Evolutionary conservation across 2,329 filamentous ascomycete genomes (phyloP), one percentile per base, ranked within the genome.

Genomic region (Fusarium verrucosum): DNA sequence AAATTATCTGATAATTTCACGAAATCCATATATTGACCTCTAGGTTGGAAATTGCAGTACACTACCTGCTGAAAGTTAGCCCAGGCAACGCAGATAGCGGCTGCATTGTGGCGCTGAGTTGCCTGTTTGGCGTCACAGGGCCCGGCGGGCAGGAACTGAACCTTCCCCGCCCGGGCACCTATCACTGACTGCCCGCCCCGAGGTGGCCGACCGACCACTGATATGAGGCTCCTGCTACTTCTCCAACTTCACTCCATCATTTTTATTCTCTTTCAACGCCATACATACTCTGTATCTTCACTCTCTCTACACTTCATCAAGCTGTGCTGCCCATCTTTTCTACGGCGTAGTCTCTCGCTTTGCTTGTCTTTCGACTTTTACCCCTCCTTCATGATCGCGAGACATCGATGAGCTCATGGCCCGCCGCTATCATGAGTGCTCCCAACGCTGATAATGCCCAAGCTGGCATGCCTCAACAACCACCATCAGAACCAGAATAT

Each of bases 221-320:
- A 30, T 25, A 32, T 43, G 52, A 55, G 20, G 47, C 52, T 53
- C 40, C 46, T 14, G n/a, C 43, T 46, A 60, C 52, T 66, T 45
- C 44, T 66, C 37, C 41, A 44, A 66, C 63, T 33, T 63, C 37
- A 51, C 22, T 40, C 23, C 8, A 46, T 55, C 38, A 45, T 62
- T 57, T 44, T 51, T 51, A 33, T 49, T 49, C 43, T 53, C 45
- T 45, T 46, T n/a, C 52, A 47, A 49, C 37, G 64, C 63, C 58
- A 66, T 66, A 40, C 38, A 59, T 66, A 60, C 44, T 64, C 28
- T 64, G n/a, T 37, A 66, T 66, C 49, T 33, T 65, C 62, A 65
- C 40, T 44, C 33, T 23, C 41, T 38, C 38, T 41, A 44, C 26
- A 11, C 28, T 43, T 25, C 14, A 30, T 32, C 20, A 11, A 19